Conservation (phyloP, 148 eudicot species). For the Camellia sinensis region DNA sequence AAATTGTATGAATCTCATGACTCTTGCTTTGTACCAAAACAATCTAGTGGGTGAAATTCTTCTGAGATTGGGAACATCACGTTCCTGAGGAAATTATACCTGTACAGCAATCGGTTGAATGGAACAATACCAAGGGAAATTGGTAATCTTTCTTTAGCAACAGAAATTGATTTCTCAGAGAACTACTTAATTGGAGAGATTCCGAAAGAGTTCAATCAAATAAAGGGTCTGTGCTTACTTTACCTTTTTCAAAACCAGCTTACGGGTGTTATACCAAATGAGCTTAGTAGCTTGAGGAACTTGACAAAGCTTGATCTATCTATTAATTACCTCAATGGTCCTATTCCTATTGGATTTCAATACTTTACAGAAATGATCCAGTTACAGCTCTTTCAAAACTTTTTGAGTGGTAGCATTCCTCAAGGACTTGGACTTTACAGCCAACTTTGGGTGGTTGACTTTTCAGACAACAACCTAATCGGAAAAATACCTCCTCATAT, state of each 20-base stretch:
- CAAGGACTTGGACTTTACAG: slow-evolving; percentile 65
- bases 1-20: slow-evolving; percentile 69
- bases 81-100: slow-evolving; percentile 52
- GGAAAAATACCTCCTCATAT: slow-evolving; percentile 74
- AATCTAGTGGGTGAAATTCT: slow-evolving; percentile 78
- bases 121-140: slow-evolving; percentile 83
- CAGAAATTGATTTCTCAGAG: slow-evolving; percentile 87
- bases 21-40: slow-evolving; percentile 83
- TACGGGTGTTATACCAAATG: slow-evolving; percentile 65
- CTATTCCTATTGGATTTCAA: slow-evolving; percentile 79
- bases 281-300: slow-evolving; percentile 57
- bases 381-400: slow-evolving; percentile 73
- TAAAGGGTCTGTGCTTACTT: slow-evolving; percentile 58
- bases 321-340: slow-evolving; percentile 71
- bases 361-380: slow-evolving; percentile 55
- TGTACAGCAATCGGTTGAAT: slow-evolving; percentile 74
- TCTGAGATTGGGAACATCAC: slow-evolving; percentile 57
- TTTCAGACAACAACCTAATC: slow-evolving; percentile 61
- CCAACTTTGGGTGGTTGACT: slow-evolving; percentile 83
- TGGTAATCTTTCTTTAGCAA: slow-evolving; percentile 71
- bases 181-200: slow-evolving; percentile 68
- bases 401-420: slow-evolving; percentile 70
- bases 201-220: slow-evolving; percentile 61
- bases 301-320: slow-evolving; percentile 82
- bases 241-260: slow-evolving; percentile 81